Percentiles rank a stretch among this genome's conserved stretches.
Conservation (phyloP, 257 asterid genomes). For the Solanum medicagineum region DNA sequence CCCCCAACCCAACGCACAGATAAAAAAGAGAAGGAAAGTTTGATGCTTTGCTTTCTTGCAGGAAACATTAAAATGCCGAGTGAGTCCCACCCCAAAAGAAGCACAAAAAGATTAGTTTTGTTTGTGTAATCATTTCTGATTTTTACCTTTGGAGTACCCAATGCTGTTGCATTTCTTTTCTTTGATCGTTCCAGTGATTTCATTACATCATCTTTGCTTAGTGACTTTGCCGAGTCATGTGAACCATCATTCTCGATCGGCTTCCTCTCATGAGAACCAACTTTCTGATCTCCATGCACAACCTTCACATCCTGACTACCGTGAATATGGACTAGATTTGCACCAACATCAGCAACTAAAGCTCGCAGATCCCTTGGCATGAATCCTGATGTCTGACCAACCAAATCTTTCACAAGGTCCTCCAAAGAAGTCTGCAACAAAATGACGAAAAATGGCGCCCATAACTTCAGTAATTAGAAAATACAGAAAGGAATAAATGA, state of each 20-base stretch:
- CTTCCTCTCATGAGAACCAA: conserved; percentile 20
- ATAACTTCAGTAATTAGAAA: background rate
- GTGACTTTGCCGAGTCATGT: conserved; percentile 19
- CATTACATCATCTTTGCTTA: conserved; percentile 58
- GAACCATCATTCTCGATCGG: conserved; percentile 18
- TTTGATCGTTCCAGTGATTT: conserved; percentile 86
- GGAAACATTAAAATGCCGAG: background rate
- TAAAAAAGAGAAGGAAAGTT: background rate
- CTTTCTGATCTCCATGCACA: conserved; percentile 23
- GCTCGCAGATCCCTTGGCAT: conserved; percentile 88
- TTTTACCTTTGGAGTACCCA: conserved; percentile 92
- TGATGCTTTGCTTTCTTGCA: background rate
- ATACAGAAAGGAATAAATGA: background rate
- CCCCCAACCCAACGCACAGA: background rate
- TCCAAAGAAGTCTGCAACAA: conserved; percentile 50
- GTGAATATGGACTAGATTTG: conserved; percentile 36
- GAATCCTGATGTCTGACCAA: conserved; percentile 97
- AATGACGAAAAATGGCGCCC: background rate
- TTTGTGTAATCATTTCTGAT: background rate
- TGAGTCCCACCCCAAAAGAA: background rate
- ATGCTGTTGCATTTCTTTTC: conserved; percentile 92
- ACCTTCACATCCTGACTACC: conserved; percentile 10
- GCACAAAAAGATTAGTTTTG: background rate
- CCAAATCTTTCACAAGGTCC: conserved; percentile 73
- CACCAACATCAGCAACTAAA: conserved; percentile 83